A percentile compares a stretch with the other conserved stretches of the same genome.
phyloP scores from a whole-genome alignment of 2,329 filamentous ascomycete genomes.

The Ophiocordyceps sinensis region DNA sequence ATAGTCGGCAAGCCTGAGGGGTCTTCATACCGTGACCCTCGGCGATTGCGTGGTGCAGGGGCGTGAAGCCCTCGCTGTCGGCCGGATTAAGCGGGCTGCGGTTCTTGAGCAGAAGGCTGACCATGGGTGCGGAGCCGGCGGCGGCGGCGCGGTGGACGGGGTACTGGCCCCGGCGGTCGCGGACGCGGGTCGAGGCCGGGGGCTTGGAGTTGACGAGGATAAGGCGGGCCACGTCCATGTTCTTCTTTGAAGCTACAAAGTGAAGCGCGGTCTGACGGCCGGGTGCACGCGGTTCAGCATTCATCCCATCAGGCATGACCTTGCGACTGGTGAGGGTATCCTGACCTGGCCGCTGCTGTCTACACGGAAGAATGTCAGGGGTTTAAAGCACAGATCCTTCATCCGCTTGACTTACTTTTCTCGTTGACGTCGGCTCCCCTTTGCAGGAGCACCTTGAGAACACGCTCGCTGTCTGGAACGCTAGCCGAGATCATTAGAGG shows the following conservation, averaged over 20 bases:
- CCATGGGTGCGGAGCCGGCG: constrained; percentile 75
- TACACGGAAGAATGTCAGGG: constrained; percentile 13
- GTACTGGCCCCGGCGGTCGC: constrained; percentile 79
- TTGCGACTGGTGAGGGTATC: not conserved
- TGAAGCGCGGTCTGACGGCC: constrained; percentile 65
- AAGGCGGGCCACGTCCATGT: constrained; percentile 64
- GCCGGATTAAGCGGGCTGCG: constrained; percentile 71
- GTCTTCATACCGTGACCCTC: constrained; percentile 49
- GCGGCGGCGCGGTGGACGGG: constrained; percentile 85
- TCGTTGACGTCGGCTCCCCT: constrained; percentile 60
- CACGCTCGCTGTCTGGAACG: constrained; percentile 53
- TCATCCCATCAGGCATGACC: not conserved
- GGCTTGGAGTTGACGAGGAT: constrained; percentile 54
- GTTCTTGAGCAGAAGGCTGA: constrained; percentile 63
- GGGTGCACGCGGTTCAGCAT: not conserved
- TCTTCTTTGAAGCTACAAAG: constrained; percentile 81
- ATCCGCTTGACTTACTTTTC: constrained; percentile 38
- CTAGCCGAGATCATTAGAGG: constrained; percentile 72
- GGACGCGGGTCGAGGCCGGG: constrained; percentile 60
- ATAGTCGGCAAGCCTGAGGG: not conserved
- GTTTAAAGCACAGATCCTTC: not conserved
- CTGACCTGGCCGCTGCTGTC: constrained; percentile 50
- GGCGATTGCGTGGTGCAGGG: constrained; percentile 75
- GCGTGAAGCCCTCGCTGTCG: constrained; percentile 71
- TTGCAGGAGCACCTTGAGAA: constrained; percentile 52